These are phyloP conservation scores for Colletotrichum sp. DNA, from an alignment of 2,329 filamentous ascomycete species.

Conservation along the genomic window DNA sequence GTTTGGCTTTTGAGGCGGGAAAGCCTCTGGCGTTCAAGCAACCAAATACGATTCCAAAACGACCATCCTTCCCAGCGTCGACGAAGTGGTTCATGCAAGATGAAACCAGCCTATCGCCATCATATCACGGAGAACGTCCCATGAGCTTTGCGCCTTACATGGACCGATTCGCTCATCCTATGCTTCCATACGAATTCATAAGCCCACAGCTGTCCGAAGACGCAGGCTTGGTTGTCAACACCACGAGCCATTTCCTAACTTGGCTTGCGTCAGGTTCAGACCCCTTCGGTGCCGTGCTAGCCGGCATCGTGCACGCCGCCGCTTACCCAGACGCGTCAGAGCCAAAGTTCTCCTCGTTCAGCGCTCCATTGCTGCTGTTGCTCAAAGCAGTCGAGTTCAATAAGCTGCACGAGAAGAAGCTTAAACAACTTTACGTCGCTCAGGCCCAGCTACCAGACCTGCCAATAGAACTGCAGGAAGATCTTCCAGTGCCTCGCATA, in stretches of 20 bases:
- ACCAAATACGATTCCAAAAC: slow-evolving; percentile 19
- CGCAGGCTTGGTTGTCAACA: not conserved
- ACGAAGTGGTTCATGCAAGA: slow-evolving; percentile 30
- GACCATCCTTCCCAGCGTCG: slow-evolving; percentile 25
- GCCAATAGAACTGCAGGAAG: slow-evolving; percentile 63
- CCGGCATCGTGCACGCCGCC: slow-evolving; percentile 32
- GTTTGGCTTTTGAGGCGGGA: not conserved
- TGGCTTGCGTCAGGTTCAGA: slow-evolving; percentile 22
- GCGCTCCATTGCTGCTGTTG: slow-evolving; percentile 69
- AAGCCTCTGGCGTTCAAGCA: slow-evolving; percentile 24
- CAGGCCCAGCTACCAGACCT: slow-evolving; percentile 77
- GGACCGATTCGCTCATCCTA: slow-evolving; percentile 18
- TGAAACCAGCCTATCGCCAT: not conserved
- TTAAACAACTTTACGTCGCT: slow-evolving; percentile 76
- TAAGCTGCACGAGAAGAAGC: slow-evolving; percentile 16
- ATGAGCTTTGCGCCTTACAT: slow-evolving; percentile 20
- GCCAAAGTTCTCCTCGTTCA: slow-evolving; percentile 57
- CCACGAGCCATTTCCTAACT: slow-evolving; percentile 10
- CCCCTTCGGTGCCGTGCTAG: slow-evolving; percentile 32
- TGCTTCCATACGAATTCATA: slow-evolving; percentile 32
- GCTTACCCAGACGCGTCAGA: slow-evolving; percentile 23
- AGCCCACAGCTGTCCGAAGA: slow-evolving; percentile 24
- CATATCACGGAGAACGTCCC: not conserved
- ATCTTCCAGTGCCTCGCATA: slow-evolving; percentile 71
- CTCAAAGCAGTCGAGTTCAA: slow-evolving; percentile 61